Conservation (phyloP, 1,139 yeast species). For the Hansenula lynferdii region DNA sequence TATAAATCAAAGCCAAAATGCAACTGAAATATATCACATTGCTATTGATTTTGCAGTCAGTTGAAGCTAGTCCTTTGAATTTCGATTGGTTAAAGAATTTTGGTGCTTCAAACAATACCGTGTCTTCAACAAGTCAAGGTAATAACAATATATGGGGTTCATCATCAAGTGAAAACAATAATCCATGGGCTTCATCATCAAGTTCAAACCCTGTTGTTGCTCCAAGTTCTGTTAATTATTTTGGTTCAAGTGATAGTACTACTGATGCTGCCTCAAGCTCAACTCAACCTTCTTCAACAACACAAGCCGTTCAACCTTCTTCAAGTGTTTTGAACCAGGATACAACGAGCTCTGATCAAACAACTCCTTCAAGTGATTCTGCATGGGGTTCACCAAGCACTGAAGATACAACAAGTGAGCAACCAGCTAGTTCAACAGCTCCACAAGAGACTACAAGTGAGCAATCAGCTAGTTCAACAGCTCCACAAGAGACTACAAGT, state of each 20-base stretch:
- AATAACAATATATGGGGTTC: not conserved
- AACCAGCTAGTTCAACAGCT: not conserved
- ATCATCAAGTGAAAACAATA: not conserved
- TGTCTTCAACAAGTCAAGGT: not conserved
- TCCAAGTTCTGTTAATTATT: slow-evolving; percentile 2
- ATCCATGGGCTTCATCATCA: not conserved
- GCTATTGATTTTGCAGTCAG: slow-evolving; percentile 12
- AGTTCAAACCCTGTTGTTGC: not conserved
- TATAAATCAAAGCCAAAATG: no score
- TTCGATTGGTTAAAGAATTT: slow-evolving; percentile 8
- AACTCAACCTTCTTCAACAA: slow-evolving; percentile 3
- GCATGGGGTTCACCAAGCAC: not conserved
- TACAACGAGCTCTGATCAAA: not conserved
- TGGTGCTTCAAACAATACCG: no score
- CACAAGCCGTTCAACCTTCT: not conserved
- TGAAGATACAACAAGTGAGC: not conserved
- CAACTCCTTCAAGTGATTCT: not conserved
- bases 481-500: no score
- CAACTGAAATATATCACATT: slow-evolving; percentile 11
- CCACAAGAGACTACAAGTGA: slow-evolving; percentile 2
- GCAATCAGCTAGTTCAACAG: not conserved
- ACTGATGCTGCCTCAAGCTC: slow-evolving; percentile 2
- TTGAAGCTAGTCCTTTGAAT: slow-evolving; percentile 15
- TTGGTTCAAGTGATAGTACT: not conserved
- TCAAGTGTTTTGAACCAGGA: not conserved